These are phyloP conservation scores for Deinandra increscens DNA, from an alignment of 129 eudicot species.

Conservation along the genomic window DNA sequence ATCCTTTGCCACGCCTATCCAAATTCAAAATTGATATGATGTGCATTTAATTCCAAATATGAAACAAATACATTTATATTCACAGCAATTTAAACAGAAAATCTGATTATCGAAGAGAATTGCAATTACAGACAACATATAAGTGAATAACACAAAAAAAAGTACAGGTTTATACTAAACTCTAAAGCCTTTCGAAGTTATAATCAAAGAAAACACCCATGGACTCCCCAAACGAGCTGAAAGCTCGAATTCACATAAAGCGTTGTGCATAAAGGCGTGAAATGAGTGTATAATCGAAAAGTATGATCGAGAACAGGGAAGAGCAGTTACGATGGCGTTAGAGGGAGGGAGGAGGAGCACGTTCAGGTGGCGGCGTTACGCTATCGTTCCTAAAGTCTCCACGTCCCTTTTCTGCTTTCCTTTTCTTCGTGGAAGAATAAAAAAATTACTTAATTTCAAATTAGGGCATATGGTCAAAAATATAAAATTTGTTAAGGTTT, in stretches of 20 bases:
- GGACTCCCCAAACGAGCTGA: background rate
- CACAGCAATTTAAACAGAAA: background rate
- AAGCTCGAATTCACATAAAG: background rate
- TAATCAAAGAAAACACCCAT: background rate
- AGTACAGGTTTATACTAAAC: background rate
- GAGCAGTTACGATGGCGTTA: background rate
- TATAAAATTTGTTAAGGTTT: no score
- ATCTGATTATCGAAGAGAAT: background rate
- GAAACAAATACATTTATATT: background rate
- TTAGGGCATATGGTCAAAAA: no score
- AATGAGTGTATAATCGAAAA: background rate
- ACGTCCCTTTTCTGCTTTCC: background rate
- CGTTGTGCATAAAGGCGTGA: background rate
- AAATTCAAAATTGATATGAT: background rate
- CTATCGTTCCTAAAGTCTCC: background rate
- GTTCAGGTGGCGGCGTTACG: constrained; percentile 6
- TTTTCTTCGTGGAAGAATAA: background rate
- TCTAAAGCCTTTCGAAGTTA: background rate
- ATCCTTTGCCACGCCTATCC: background rate
- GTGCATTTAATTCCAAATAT: background rate
- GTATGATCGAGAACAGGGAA: background rate
- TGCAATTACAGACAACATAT: background rate
- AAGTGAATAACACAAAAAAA: background rate
- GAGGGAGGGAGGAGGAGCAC: background rate
- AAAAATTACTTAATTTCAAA: background rate